Percentiles rank a stretch among this genome's conserved stretches.
Conservation (phyloP, 305 asterid species). For the Fraxinus paxiana region DNA sequence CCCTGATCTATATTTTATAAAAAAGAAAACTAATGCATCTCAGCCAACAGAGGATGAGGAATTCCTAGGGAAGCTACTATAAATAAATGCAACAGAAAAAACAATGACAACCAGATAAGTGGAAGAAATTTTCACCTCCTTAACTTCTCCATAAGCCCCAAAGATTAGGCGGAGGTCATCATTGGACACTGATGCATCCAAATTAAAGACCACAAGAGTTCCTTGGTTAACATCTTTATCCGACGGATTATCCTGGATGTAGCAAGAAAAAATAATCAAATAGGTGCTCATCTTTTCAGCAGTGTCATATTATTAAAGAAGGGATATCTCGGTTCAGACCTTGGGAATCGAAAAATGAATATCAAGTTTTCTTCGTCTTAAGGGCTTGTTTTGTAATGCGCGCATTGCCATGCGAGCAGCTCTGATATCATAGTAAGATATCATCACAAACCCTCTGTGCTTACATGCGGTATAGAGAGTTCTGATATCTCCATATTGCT, state of each 20-base stretch:
- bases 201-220: conserved; percentile 87
- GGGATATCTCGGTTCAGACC: conserved; percentile 34
- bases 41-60: conserved; percentile 8
- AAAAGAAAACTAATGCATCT: conserved; percentile 17
- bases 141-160: conserved; percentile 57
- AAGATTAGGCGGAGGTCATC: conserved; percentile 43
- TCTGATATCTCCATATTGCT: conserved; percentile 98
- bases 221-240: conserved; percentile 96
- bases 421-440: conserved; percentile 94
- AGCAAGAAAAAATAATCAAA: conserved; percentile 11
- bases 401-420: conserved; percentile 97
- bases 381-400: conserved; percentile 78
- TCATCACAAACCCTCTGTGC: conserved; percentile 98
- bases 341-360: conserved; percentile 95
- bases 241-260: conserved; percentile 81
- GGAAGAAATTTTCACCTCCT: conserved; percentile 34
- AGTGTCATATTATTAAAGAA: background rate
- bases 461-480: conserved; percentile 87
- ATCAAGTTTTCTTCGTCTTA: conserved; percentile 84
- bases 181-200: conserved; percentile 81
- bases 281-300: conserved; percentile 10
- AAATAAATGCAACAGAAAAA: conserved; percentile 1
- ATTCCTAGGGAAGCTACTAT: conserved; percentile 2
- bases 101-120: background rate
- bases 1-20: conserved; percentile 71